A percentile compares a stretch with the other conserved stretches of the same genome.
Conservation (phyloP, 139 green algal species). For the Chlorella sp. region DNA sequence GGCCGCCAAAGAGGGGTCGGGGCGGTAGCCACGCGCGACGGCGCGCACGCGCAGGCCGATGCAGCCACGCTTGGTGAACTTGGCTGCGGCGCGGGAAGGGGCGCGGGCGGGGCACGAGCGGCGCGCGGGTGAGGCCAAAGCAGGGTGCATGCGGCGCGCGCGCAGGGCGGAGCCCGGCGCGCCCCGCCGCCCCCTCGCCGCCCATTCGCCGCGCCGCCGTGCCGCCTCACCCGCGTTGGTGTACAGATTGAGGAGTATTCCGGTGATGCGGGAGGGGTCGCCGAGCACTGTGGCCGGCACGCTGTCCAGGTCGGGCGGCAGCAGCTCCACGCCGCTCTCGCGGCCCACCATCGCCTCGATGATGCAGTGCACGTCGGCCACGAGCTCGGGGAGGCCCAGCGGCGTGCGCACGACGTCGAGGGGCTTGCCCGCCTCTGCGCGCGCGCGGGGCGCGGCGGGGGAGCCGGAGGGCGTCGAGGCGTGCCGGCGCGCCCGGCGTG, state of each 20-base stretch:
- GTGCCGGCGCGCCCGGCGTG: background rate
- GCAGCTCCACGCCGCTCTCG: slow-evolving; percentile 36
- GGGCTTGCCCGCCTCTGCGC: slow-evolving; percentile 65
- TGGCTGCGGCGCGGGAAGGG: slow-evolving; percentile 45
- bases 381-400: slow-evolving; percentile 59
- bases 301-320: slow-evolving; percentile 37
- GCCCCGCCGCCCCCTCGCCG: background rate
- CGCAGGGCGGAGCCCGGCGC: background rate
- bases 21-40: slow-evolving; percentile 16
- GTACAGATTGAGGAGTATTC: slow-evolving; percentile 88
- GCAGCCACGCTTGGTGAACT: slow-evolving; percentile 76
- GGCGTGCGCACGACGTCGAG: slow-evolving; percentile 75
- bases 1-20: background rate
- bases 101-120: background rate
- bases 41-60: slow-evolving; percentile 66
- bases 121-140: background rate
- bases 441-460: background rate
- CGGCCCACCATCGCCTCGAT: slow-evolving; percentile 79
- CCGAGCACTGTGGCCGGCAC: slow-evolving; percentile 32
- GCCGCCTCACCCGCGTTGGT: slow-evolving; percentile 64
- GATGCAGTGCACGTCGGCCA: slow-evolving; percentile 81
- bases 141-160: background rate
- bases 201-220: background rate
- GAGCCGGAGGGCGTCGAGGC: background rate
- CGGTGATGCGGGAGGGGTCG: slow-evolving; percentile 70